Percentiles rank a stretch among this genome's conserved stretches.
phyloP scores from a whole-genome alignment of 441 rosid genomes.

The Heliophila coronopifolia region DNA sequence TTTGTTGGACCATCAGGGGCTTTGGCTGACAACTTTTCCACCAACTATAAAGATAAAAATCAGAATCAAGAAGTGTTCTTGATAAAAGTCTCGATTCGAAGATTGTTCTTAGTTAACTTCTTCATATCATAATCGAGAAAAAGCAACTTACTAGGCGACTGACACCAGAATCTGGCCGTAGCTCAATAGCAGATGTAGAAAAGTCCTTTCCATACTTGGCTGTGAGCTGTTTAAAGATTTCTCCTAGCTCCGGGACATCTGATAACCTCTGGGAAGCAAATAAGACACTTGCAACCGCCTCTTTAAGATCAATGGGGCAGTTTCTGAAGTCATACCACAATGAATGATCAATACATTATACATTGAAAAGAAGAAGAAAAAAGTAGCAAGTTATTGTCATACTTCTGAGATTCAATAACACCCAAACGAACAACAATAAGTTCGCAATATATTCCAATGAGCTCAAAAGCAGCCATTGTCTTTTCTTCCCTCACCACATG shows the following conservation, averaged over 20 bases:
- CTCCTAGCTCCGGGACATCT: constrained; percentile 71
- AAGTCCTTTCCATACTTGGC: constrained; percentile 83
- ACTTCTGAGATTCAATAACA: constrained; percentile 87
- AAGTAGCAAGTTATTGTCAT: constrained; percentile 6
- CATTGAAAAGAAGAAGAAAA: not conserved
- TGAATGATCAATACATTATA: constrained; percentile 17
- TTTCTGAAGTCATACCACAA: constrained; percentile 36
- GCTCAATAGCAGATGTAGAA: constrained; percentile 52
- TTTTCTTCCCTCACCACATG: constrained; percentile 95
- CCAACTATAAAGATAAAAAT: constrained; percentile 42
- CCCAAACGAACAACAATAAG: constrained; percentile 74
- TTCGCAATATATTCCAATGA: constrained; percentile 79
- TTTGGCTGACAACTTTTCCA: constrained; percentile 73
- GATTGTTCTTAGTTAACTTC: not conserved
- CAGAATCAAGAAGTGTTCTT: constrained; percentile 9
- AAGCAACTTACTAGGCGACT: constrained; percentile 60
- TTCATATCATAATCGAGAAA: not conserved
- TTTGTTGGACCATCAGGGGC: constrained; percentile 85
- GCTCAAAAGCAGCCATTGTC: constrained; percentile 81
- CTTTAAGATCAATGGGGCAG: constrained; percentile 87
- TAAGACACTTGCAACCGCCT: constrained; percentile 68
- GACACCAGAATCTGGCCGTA: constrained; percentile 92
- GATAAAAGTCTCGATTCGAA: not conserved
- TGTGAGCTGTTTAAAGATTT: constrained; percentile 53
- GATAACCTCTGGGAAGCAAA: constrained; percentile 81